phyloP scores from a whole-genome alignment of 345 rosid species.

The Corchorus olitorius region DNA sequence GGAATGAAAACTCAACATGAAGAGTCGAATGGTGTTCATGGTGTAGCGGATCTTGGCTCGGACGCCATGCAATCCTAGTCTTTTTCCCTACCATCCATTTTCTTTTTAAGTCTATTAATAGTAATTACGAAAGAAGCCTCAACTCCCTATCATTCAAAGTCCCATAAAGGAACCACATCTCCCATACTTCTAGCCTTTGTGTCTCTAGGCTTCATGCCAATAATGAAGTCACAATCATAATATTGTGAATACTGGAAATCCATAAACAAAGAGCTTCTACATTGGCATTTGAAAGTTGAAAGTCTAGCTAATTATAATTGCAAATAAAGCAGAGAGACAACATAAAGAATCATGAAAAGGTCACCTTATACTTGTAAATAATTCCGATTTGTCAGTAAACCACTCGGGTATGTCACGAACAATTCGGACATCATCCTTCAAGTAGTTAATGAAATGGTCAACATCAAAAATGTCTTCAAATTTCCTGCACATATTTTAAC shows the following conservation, averaged over 20 bases:
- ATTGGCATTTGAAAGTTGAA: background rate
- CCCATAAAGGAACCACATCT: background rate
- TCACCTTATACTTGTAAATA: constrained; percentile 91
- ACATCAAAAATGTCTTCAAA: constrained; percentile 97
- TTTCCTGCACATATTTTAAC: constrained; percentile 57
- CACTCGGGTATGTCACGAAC: constrained; percentile 96
- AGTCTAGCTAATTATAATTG: background rate
- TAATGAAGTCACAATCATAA: background rate
- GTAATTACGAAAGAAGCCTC: background rate
- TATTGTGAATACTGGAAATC: background rate
- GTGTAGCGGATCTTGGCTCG: too few relatives aligned
- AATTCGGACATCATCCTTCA: constrained; percentile 84
- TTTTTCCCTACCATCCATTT: too few relatives aligned
- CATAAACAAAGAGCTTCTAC: constrained; percentile 2
- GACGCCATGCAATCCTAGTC: too few relatives aligned
- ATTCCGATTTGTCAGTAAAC: constrained; percentile 95
- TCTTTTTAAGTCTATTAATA: background rate
- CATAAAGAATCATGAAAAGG: constrained; percentile 18
- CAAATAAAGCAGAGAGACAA: background rate
- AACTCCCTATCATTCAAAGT: background rate
- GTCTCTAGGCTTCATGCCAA: background rate
- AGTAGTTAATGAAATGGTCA: constrained; percentile 94
- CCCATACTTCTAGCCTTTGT: background rate
- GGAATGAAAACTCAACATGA: background rate
- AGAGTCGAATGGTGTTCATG: too few relatives aligned